Percentiles rank a stretch among this genome's conserved stretches.
phyloP scores from a whole-genome alignment of 2,329 filamentous ascomycete species.

The Fusarium sp. region DNA sequence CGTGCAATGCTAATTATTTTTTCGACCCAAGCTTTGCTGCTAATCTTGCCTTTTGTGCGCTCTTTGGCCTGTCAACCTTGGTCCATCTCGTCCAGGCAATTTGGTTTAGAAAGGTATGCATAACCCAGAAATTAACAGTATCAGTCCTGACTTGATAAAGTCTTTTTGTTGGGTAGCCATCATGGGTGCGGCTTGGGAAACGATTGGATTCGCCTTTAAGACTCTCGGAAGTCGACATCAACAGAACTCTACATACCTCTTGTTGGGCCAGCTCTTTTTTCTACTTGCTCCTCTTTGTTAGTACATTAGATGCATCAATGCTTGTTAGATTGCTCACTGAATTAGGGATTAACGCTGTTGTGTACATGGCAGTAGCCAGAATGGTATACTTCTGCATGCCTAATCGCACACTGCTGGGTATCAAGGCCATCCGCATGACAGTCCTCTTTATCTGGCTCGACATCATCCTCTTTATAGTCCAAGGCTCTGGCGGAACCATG shows the following conservation, averaged over 20 bases:
- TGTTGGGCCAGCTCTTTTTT: slow-evolving; percentile 50
- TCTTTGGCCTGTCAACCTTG: slow-evolving; percentile 45
- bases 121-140: no score
- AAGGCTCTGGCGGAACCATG: slow-evolving; percentile 53
- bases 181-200: slow-evolving; percentile 53
- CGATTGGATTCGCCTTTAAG: slow-evolving; percentile 50
- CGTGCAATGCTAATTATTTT: slow-evolving; percentile 48
- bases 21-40: slow-evolving; percentile 48
- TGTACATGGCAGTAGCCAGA: slow-evolving; percentile 55
- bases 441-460: slow-evolving; percentile 59
- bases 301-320: background rate
- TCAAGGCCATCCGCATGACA: slow-evolving; percentile 52
- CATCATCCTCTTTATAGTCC: slow-evolving; percentile 57
- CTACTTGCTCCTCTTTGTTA: slow-evolving; percentile 54
- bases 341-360: slow-evolving; percentile 55
- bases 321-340: slow-evolving; percentile 2
- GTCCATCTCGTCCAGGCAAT: slow-evolving; percentile 45
- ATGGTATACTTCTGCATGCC: slow-evolving; percentile 53
- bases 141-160: slow-evolving; percentile 23
- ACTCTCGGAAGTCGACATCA: slow-evolving; percentile 51
- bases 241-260: slow-evolving; percentile 47
- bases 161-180: slow-evolving; percentile 52
- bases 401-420: slow-evolving; percentile 48
- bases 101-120: slow-evolving; percentile 45
- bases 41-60: slow-evolving; percentile 47